A percentile compares a stretch with the other conserved stretches of the same genome.
Evolutionary conservation across 2,329 filamentous ascomycete species (phyloP).

Genomic region (Ceratocystis harringtonii): DNA sequence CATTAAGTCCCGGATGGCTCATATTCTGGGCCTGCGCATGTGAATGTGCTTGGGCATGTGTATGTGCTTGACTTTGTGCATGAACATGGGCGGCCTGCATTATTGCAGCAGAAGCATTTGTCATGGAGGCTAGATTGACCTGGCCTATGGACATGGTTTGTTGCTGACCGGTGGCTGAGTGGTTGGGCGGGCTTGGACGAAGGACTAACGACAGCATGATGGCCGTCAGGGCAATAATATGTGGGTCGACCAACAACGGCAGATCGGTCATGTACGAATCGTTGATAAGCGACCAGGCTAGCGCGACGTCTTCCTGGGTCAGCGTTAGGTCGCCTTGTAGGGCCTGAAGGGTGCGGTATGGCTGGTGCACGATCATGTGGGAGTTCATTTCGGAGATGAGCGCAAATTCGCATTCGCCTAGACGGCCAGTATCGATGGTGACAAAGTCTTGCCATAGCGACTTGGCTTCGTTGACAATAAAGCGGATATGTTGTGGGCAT

Average conservation of each 20-base stretch:
- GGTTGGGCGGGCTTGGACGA: constrained; percentile 35
- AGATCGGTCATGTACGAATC: constrained; percentile 87
- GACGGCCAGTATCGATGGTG: constrained; percentile 60
- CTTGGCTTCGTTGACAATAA: constrained; percentile 75
- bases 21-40: neutral
- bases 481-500: constrained; percentile 84
- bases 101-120: constrained; percentile 2
- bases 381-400: constrained; percentile 84
- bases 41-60: neutral
- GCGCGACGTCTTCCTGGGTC: constrained; percentile 59
- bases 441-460: constrained; percentile 71
- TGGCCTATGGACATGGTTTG: constrained; percentile 23
- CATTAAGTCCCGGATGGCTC: neutral
- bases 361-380: constrained; percentile 79
- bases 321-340: constrained; percentile 56
- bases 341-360: constrained; percentile 65
- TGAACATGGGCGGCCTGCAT: constrained; percentile 5
- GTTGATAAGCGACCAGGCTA: constrained; percentile 75
- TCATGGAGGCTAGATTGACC: constrained; percentile 8
- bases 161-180: constrained; percentile 23
- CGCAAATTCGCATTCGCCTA: constrained; percentile 88
- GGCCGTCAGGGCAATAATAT: constrained; percentile 73
- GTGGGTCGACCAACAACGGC: constrained; percentile 73
- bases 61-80: constrained; percentile 5
- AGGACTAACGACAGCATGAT: constrained; percentile 75